Evolutionary conservation across 2,329 filamentous ascomycete genomes (phyloP).

Genomic region (Fusarium newnesense): DNA sequence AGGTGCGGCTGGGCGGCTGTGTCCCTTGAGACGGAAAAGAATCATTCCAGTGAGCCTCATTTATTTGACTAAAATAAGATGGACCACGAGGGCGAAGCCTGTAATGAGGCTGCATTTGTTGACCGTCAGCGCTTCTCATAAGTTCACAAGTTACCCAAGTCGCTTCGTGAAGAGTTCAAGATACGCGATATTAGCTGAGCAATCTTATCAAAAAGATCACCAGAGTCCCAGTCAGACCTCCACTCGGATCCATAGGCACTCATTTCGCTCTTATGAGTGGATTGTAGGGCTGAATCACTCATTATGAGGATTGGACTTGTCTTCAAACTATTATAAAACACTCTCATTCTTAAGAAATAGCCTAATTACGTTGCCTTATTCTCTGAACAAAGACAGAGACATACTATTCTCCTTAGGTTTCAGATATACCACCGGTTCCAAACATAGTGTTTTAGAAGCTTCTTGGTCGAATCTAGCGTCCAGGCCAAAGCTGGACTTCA

Average conservation of each 20-base stretch:
- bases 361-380: neutral
- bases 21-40: slow-evolving; percentile 16
- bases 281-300: slow-evolving; percentile 31
- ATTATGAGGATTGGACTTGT: neutral
- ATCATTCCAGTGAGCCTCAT: slow-evolving; percentile 31
- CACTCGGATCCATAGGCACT: neutral
- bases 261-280: slow-evolving; percentile 11
- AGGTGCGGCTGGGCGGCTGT: slow-evolving; percentile 12
- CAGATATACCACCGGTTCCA: neutral
- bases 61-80: neutral
- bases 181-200: neutral
- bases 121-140: neutral
- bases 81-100: neutral
- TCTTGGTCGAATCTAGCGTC: neutral
- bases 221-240: slow-evolving; percentile 4
- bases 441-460: neutral
- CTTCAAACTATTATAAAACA: neutral
- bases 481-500: neutral
- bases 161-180: neutral
- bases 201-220: neutral
- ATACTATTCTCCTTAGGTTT: neutral
- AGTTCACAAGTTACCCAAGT: neutral
- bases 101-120: slow-evolving; percentile 4
- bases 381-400: neutral
- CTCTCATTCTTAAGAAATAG: neutral